A percentile compares a stretch with the other conserved stretches of the same genome.
These are phyloP conservation scores for Alternaria sp. DNA, from an alignment of 2,329 filamentous ascomycete genomes.

Conservation along the genomic window DNA sequence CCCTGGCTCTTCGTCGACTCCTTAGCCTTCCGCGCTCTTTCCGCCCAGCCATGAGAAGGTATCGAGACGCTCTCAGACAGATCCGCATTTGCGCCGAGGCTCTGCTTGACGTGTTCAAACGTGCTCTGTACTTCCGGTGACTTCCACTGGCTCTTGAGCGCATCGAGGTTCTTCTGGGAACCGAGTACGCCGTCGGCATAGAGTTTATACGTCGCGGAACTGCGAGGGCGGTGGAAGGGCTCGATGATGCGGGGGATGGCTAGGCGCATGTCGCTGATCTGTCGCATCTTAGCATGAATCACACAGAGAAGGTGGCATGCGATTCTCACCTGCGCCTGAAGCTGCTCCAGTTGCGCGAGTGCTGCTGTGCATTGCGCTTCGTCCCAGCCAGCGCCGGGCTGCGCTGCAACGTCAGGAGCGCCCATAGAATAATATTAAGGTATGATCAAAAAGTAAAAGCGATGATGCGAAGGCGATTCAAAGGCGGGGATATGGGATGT, in stretches of 20 bases:
- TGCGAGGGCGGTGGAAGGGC: slow-evolving; percentile 43
- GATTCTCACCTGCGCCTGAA: slow-evolving; percentile 50
- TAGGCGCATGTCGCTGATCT: slow-evolving; percentile 53
- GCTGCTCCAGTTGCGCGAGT: slow-evolving; percentile 52
- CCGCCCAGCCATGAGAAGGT: slow-evolving; percentile 49
- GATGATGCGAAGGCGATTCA: background rate
- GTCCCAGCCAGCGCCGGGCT: slow-evolving; percentile 41
- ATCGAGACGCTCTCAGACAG: slow-evolving; percentile 44
- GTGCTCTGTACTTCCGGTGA: slow-evolving; percentile 44
- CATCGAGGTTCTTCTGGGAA: slow-evolving; percentile 46
- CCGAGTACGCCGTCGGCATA: slow-evolving; percentile 47
- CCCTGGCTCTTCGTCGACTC: slow-evolving; percentile 16
- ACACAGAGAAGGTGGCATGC: background rate
- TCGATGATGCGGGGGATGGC: slow-evolving; percentile 52
- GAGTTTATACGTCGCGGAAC: slow-evolving; percentile 45
- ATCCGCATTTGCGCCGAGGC: slow-evolving; percentile 45
- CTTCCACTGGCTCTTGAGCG: slow-evolving; percentile 48
- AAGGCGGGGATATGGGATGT: background rate
- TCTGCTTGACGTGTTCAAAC: slow-evolving; percentile 45
- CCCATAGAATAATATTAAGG: slow-evolving; percentile 19
- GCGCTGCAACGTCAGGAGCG: slow-evolving; percentile 15
- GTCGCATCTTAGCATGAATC: slow-evolving; percentile 5
- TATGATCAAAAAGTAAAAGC: background rate
- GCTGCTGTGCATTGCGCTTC: slow-evolving; percentile 50
- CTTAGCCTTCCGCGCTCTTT: slow-evolving; percentile 31